Evolutionary conservation across 768 basidiomycete species (phyloP).

Genomic region (Infundibulicybe gibba): DNA sequence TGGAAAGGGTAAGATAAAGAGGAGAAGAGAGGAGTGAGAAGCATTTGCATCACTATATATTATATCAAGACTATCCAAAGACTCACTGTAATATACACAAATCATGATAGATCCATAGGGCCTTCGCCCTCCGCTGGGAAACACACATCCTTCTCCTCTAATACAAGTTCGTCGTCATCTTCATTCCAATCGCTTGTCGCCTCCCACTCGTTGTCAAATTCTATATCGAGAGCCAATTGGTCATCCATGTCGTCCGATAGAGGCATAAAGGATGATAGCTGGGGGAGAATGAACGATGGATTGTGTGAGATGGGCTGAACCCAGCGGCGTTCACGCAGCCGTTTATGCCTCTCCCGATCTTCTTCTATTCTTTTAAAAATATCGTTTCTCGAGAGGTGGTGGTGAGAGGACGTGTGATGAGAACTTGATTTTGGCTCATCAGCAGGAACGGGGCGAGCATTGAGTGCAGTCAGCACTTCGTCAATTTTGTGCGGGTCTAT

Average conservation of each 20-base stretch:
- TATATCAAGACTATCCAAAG: too few species aligned
- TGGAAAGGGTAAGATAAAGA: neutral
- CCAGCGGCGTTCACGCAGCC: slow-evolving; percentile 88
- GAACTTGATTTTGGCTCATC: slow-evolving; percentile 11
- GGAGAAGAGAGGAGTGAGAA: neutral
- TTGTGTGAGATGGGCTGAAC: slow-evolving; percentile 72
- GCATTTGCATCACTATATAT: too few species aligned
- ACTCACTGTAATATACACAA: too few species aligned
- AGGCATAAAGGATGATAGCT: slow-evolving; percentile 59
- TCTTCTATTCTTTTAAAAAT: slow-evolving; percentile 87
- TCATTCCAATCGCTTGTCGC: slow-evolving; percentile 90
- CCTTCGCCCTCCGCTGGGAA: slow-evolving; percentile 49
- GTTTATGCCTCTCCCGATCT: slow-evolving; percentile 89
- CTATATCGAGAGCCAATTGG: slow-evolving; percentile 60
- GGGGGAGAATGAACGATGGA: slow-evolving; percentile 35
- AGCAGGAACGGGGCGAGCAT: slow-evolving; percentile 31
- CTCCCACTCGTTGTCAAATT: slow-evolving; percentile 90
- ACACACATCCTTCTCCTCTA: slow-evolving; percentile 69
- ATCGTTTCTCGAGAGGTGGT: slow-evolving; percentile 57
- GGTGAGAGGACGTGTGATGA: slow-evolving; percentile 10
- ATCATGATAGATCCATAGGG: slow-evolving; percentile 37
- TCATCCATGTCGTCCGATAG: slow-evolving; percentile 54
- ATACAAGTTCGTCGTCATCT: slow-evolving; percentile 75
- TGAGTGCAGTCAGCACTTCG: slow-evolving; percentile 55
- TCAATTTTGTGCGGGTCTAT: slow-evolving; percentile 79